These are phyloP conservation scores for Dalbergia cultrata DNA, from an alignment of 306 rosid genomes.

Conservation along the genomic window DNA sequence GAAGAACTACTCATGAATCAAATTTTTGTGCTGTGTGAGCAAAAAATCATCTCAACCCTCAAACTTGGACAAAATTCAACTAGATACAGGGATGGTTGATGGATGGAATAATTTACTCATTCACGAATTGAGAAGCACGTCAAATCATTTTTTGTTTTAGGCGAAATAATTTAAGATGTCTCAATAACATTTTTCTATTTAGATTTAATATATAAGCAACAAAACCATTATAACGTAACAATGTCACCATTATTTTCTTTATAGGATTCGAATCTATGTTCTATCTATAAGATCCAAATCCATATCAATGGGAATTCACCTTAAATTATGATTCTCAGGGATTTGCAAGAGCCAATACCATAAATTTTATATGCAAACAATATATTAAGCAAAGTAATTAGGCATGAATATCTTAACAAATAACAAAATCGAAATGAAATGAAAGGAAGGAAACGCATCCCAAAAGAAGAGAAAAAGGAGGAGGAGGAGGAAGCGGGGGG, in stretches of 20 bases:
- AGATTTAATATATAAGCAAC: neutral
- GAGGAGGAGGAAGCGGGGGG: neutral
- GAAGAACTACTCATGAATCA: neutral
- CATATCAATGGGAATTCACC: neutral
- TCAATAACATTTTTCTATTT: neutral
- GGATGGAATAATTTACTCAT: neutral
- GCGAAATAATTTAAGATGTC: no score
- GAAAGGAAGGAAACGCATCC: neutral
- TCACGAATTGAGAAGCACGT: neutral
- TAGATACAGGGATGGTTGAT: neutral
- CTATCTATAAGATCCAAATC: constrained; percentile 5
- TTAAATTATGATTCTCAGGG: neutral
- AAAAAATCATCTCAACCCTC: neutral
- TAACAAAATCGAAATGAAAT: constrained; percentile 34
- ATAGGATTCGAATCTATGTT: neutral
- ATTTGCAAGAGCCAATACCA: constrained; percentile 43
- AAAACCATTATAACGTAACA: neutral
- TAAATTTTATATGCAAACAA: constrained; percentile 38
- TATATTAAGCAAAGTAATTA: constrained; percentile 23
- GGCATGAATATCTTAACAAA: constrained; percentile 43
- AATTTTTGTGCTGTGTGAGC: neutral
- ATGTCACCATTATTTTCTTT: neutral
- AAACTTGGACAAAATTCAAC: neutral
- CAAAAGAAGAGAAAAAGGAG: constrained; percentile 7
- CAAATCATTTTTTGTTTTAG: no score